Evolutionary conservation across 1,284 basidiomycete genomes (phyloP), one percentile per base, ranked within the genome.

Genomic region (Pseudozyma thailandica): DNA sequence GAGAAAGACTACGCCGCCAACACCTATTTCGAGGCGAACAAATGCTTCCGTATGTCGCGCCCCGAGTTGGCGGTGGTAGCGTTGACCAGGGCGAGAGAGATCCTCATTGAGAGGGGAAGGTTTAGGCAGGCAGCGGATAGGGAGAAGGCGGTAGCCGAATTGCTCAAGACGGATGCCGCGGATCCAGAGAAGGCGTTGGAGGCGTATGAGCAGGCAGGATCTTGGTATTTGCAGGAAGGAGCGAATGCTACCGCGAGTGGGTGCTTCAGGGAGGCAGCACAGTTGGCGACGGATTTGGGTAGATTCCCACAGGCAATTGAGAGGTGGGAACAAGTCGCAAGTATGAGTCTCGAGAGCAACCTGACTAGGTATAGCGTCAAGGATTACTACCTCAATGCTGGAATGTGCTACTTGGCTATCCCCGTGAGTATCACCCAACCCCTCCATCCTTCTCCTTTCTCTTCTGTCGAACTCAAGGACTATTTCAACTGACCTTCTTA

Each of bases 311-410:
- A 89, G 65, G 94, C 96, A 3, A 93, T 98, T 77, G 87, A 90
- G 68, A 89, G 90, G 64, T 97, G 96, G 82, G 90, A 93, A 80
- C 89, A 91, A 78, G 94, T 98, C 43, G 96, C 94, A 2, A 88
- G 91, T 69, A 90, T 92, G 83, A 92, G 91, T 16, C 85, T 98
- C 46, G 86, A 86, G 3, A 93, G 91, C 50, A 87, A 90, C 18
- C 85, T 98, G 75, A 98, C 96, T n/a, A 93, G 93, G 84, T 98
- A 97, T 86, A 94, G 92, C 70, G 95, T 98, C 76, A 98, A 98
- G 85, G 95, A 98, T 80, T 97, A 96, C 83, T 98, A 93, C 90
- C 86, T 98, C 42, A 88, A 90, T 75, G 88, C 94, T 2, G 89
- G 89, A 30, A 85, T 98, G 25, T 98, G 95, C 82, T 92, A 92